These are phyloP conservation scores for Talaromyces wortmannii DNA, from an alignment of 495 filamentous ascomycete species.

Conservation along the genomic window DNA sequence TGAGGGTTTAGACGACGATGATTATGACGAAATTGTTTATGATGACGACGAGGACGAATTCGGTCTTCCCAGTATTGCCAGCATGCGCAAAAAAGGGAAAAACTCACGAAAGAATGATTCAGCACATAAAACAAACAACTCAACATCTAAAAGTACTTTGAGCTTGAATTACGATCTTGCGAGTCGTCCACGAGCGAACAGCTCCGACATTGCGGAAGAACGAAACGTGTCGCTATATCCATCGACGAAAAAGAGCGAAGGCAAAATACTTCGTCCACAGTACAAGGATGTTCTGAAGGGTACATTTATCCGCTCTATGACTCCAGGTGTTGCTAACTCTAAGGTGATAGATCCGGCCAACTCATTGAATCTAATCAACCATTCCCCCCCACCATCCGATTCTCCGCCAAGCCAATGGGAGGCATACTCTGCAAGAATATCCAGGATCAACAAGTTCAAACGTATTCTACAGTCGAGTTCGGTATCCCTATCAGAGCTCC, in stretches of 20 bases:
- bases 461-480: constrained; percentile 84
- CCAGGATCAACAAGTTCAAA: constrained; percentile 98
- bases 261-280: constrained; percentile 91
- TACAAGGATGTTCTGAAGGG: constrained; percentile 92
- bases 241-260: constrained; percentile 76
- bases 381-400: constrained; percentile 66
- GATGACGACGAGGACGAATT: constrained; percentile 93
- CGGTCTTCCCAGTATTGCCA: constrained; percentile 82
- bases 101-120: constrained; percentile 22
- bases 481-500: constrained; percentile 75
- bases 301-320: constrained; percentile 13
- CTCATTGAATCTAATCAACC: constrained; percentile 86
- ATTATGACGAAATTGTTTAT: constrained; percentile 61
- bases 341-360: constrained; percentile 75
- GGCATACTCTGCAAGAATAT: constrained; percentile 77
- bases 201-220: constrained; percentile 86
- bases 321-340: not conserved
- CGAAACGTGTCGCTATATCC: constrained; percentile 84
- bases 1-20: constrained; percentile 39
- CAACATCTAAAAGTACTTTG: constrained; percentile 27
- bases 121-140: constrained; percentile 30
- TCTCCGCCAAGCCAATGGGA: constrained; percentile 81
- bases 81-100: constrained; percentile 66
- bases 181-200: constrained; percentile 55
- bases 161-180: constrained; percentile 23